Evolutionary conservation across 2,329 filamentous ascomycete genomes (phyloP), one percentile per base, ranked within the genome.

Genomic region (Alternaria infectoria): DNA sequence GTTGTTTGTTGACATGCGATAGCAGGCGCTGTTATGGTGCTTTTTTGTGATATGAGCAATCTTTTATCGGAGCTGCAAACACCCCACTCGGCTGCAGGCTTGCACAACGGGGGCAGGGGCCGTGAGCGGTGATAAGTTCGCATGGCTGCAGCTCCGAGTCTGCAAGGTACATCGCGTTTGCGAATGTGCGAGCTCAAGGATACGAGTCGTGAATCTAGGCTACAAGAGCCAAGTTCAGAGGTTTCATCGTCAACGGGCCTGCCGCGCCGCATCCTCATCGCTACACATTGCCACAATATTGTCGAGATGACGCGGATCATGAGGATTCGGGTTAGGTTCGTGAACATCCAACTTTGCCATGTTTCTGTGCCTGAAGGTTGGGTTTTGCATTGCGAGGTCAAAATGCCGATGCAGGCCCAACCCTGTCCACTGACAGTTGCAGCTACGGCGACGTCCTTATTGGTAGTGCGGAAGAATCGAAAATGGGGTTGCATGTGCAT

Each of bases 391-490:
- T 26, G 62, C 25, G 30, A 12, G 21, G 44, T 30, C 15, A 46
- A 55, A 44, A 23, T 46, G 57, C 26, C 56, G 60, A 47, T 57
- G 58, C 65, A 65, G 62, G 60, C 59, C 51, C 56, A 59, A 61
- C 63, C 65, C 58, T 62, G 57, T 46, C 43, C 40, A 51, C 60
- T 50, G 52, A 36, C 59, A 62, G 36, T 57, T 57, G 60, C 61
- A 61, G 58, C 47, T 61, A 62, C 55, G 57, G 59, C 25, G 51
- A 54, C 66, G 71, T 71, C 68, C 28, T 74, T 61, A 75, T 77
- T 77, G 74, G 76, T 61, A 64, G 67, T 13, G 63, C 54, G 65
- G 66, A 23, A 65, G 55, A 73, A 71, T 65, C 61, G 44, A 59
- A 49, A 74, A 61, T 75, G 72, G 67, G 59, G 60, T 59, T 68